Evolutionary conservation across 1,284 basidiomycete species (phyloP), one percentile per base, ranked within the genome.

Genomic region (Bothia castanella): DNA sequence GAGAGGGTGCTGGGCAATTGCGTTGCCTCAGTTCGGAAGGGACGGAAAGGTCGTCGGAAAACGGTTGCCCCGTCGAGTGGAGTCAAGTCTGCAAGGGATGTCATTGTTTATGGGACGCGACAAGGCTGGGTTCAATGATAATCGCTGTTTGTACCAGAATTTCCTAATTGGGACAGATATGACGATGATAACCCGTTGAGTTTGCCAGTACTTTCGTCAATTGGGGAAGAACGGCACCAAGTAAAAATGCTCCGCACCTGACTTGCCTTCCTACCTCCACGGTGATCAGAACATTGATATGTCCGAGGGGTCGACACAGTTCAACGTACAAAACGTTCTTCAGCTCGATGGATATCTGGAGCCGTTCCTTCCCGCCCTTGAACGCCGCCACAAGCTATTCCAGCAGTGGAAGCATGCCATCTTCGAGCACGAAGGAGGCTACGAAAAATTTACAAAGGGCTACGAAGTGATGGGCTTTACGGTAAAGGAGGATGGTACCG

Each of bases 391-490:
- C 70, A 78, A 82, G 40, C 70, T 73, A 39, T 96, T 85, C 74
- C 76, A 81, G 50, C 76, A 82, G 58, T 89, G 87, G 82, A 87
- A 88, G 60, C 76, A 85, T 59, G 73, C 71, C 44, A 91, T 97
- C 64, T 74, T 87, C 38, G 56, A 79, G 43, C 69, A 81, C 57
- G 94, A 97, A 72, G 92, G 92, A 38, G 93, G 96, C 30, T 90
- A 94, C 61, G 92, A 94, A 48, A 74, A 76, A 9, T 99, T 98
- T 69, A 87, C 91, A 4, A 82, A 85, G 64, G 92, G 93, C 13
- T 97, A 94, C 72, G 77, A 87, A 57, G 82, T 81, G 56, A 91
- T 89, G 73, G 96, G 96, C 34, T 76, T 99, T 59, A 86, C 89
- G 50, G 78, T 92, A 36, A 76, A 77, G 42, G 66, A 72, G 20